These are phyloP conservation scores for Symbiodinium pilosum DNA, from an alignment of 73 alveolate genomes.

Conservation along the genomic window DNA sequence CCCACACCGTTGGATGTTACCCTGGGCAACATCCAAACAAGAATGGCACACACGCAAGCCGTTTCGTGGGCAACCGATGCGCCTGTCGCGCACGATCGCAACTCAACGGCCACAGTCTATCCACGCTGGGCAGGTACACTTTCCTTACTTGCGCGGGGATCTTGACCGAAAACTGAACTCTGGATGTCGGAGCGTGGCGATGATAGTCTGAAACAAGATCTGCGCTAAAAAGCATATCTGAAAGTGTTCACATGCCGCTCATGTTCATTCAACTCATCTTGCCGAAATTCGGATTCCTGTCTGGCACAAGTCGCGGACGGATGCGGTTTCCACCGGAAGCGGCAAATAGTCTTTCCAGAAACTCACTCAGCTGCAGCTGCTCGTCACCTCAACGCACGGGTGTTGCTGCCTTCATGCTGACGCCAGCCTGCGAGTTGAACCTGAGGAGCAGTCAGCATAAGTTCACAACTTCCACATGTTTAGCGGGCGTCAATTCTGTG, in stretches of 20 bases:
- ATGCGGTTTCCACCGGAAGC: slow-evolving; percentile 55
- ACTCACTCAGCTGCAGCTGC: slow-evolving; percentile 69
- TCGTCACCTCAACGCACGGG: slow-evolving; percentile 29
- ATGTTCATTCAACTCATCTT: neutral
- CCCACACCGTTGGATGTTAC: no score
- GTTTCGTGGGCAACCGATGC: neutral
- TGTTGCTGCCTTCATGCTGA: no score
- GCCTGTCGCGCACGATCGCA: slow-evolving; percentile 31
- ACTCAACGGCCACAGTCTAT: slow-evolving; percentile 71
- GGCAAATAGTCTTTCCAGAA: slow-evolving; percentile 29
- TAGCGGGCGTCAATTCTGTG: neutral
- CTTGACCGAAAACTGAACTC: neutral
- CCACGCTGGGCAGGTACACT: slow-evolving; percentile 75
- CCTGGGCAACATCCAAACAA: no score
- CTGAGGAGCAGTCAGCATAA: slow-evolving; percentile 27
- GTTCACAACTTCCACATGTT: slow-evolving; percentile 25
- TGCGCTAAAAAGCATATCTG: no score
- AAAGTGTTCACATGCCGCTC: no score
- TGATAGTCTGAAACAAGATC: no score
- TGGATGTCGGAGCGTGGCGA: no score
- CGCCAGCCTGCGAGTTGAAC: neutral
- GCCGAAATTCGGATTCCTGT: slow-evolving; percentile 35
- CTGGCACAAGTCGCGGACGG: slow-evolving; percentile 72
- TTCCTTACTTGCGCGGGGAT: neutral
- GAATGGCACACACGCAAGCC: neutral